Percentiles rank a stretch among this genome's conserved stretches.
Evolutionary conservation across 306 rosid genomes (phyloP).

Genomic region (Trichosanthes truncata): DNA sequence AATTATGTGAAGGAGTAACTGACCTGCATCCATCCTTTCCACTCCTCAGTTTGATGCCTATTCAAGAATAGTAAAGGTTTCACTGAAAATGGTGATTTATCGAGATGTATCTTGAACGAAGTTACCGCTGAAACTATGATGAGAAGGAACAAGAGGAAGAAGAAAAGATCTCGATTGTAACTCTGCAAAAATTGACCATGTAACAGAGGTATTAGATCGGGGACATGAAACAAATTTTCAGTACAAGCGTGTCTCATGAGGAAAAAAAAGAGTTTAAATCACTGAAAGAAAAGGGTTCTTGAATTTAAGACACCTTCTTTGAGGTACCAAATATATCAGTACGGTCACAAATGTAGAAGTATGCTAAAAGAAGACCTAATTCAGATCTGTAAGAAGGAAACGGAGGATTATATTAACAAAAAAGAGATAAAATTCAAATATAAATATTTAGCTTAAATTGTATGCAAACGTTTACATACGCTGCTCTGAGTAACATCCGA

Average conservation of each 20-base stretch:
- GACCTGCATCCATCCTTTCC: constrained; percentile 99
- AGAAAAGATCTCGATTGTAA: constrained; percentile 87
- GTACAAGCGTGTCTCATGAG: no score
- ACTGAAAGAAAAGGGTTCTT: background rate
- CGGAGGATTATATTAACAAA: background rate
- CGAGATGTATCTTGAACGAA: constrained; percentile 70
- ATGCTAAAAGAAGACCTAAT: constrained; percentile 63
- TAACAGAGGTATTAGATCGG: no score
- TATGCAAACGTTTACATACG: constrained; percentile 46
- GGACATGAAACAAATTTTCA: background rate
- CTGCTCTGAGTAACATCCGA: constrained; percentile 83
- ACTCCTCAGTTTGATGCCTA: constrained; percentile 99
- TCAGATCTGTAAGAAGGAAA: constrained; percentile 49
- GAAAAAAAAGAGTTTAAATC: background rate
- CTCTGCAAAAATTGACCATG: constrained; percentile 51
- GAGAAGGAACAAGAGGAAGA: constrained; percentile 78
- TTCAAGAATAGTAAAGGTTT: constrained; percentile 81
- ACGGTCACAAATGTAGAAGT: constrained; percentile 79
- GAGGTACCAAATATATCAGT: constrained; percentile 71
- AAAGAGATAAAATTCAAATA: background rate
- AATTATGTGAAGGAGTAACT: constrained; percentile 16
- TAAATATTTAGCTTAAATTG: background rate
- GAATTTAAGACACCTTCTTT: constrained; percentile 39
- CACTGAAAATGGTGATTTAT: constrained; percentile 78
- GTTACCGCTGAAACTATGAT: constrained; percentile 81